Evolutionary conservation across 2,329 filamentous ascomycete species (phyloP), one percentile per base, ranked within the genome.

Genomic region (Zymoseptoria brevis): DNA sequence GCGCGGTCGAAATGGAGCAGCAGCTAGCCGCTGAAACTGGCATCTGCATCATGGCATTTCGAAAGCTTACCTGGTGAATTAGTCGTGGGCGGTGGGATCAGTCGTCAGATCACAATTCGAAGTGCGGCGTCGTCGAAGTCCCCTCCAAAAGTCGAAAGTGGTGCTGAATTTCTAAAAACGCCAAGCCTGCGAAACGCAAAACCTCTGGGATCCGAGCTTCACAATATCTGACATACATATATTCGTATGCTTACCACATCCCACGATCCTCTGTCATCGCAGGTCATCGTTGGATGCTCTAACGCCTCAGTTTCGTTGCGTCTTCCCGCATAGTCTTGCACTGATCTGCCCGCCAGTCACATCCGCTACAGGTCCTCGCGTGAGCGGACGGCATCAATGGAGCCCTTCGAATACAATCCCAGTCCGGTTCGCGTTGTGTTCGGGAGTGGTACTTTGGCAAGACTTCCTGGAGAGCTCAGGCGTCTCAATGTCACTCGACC

Each of bases 391-490:
- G 26, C 26, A 29, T 29, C 11, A 41, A 58, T 58, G 57, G 22
- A 51, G 19, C 50, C 57, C 19, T 84, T 84, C 68, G 80, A 80
- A 66, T 84, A 84, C 71, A 81, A 77, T 59, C 69, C 77, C 51
- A 81, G 80, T 64, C 79, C 82, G 8, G 75, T 74, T 62, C 76
- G 81, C 7, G 79, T 85, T 58, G 72, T 85, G 63, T 85, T 85
- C 66, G 83, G 82, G 61, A 75, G 74, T 54, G 81, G 81, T 54
- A 82, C 78, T 19, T 71, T 84, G 53, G 74, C 79, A 56, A 79
- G 79, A 63, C 70, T 80, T 11, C 71, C 76, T 8, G 71, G 72
- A 5, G 77, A 79, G 63, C 69, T 80, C 50, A 59, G 67, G 4
- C 71, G 79, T n/a, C 73, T 81, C 19, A 76, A 77, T 53, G 68